Base-by-base conservation (phyloP, 176 grass and related monocot genomes). In the Eragrostis curvula region DNA sequence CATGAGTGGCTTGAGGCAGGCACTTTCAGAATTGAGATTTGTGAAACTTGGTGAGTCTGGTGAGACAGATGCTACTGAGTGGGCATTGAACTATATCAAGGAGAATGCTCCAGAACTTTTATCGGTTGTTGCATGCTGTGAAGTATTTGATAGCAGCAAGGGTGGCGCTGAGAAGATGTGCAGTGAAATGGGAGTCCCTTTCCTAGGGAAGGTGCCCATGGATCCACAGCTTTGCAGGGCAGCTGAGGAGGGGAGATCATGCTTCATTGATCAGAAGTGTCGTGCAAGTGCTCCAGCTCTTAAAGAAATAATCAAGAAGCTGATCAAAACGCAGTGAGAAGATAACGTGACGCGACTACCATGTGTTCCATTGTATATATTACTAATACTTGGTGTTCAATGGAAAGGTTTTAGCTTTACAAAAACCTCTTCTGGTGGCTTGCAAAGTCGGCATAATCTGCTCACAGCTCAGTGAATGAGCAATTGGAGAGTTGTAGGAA, bases 81-180 rank as follows among this genome's bases (percentile, higher is more conserved):
- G 86, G 88, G 89, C 71, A 5, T 61, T 94, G 67, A 91, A 81
- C 69, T 86, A 74, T 57, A 91, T 91, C 53, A 88, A 78, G 74
- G 83, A 92, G 67, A 97, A 85, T 28, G 96, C 96, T 9, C 90
- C 96, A 0, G 92, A 98, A 56, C 87, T 98, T 58, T 53, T 98
- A 0, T 81, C 89, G 7, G 52, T 92, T 29, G 53, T 98, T n/a
- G 56, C 82, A 0, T 95, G 90, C 80, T 89, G 84, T 28, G 96
- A 98, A 71, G 87, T 98, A 42, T 98, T 98, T 24, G 96, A 98
- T 83, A 90, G 87, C 60, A 95, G 90, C 75, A 78, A 66, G 58
- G 92, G 96, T 13, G 96, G 92, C 0, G 96, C 96, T 1, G 88
- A 91, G 58, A 91, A 91, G 63, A 98, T 98, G 96, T 95, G 96